phyloP scores from a whole-genome alignment of 2,329 filamentous ascomycete species.

The Intubia oerlemansii region DNA sequence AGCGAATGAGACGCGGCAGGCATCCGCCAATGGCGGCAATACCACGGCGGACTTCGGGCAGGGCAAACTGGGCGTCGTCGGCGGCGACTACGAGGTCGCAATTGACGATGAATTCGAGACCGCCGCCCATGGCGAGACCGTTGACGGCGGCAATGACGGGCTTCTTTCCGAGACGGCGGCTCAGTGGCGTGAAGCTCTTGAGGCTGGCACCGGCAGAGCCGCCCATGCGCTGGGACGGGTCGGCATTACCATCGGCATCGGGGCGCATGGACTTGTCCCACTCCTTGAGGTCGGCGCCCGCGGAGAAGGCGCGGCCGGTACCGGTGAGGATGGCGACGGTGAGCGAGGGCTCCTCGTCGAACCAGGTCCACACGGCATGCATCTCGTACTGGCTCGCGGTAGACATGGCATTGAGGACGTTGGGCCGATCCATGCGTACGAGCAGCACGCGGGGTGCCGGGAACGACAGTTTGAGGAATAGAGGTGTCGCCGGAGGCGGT shows the following conservation, averaged over 20 bases:
- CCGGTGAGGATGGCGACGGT: conserved; percentile 28
- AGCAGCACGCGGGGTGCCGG: conserved; percentile 25
- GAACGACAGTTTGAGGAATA: conserved; percentile 17
- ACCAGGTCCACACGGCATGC: conserved; percentile 27
- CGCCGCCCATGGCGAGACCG: conserved; percentile 37
- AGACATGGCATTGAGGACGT: conserved; percentile 23
- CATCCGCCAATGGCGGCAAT: conserved; percentile 51
- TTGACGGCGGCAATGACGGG: conserved; percentile 43
- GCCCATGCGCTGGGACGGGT: conserved; percentile 9
- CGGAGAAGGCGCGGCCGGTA: conserved; percentile 30
- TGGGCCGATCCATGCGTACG: conserved; percentile 29
- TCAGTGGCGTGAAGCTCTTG: conserved; percentile 16
- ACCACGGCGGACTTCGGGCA: conserved; percentile 50
- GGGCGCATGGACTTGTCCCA: conserved; percentile 13
- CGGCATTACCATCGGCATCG: too few species aligned
- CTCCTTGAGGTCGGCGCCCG: conserved; percentile 32
- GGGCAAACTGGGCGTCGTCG: conserved; percentile 26
- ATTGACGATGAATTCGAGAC: conserved; percentile 38
- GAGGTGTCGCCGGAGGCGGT: conserved; percentile 13
- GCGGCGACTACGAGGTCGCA: conserved; percentile 37
- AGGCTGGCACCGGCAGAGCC: too few species aligned
- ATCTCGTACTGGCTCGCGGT: conserved; percentile 24
- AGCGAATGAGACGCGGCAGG: conserved; percentile 42
- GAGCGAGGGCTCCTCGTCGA: conserved; percentile 25
- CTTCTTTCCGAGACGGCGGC: conserved; percentile 32